Evolutionary conservation across 768 basidiomycete species (phyloP).

Genomic region (Amanita jacksonii): DNA sequence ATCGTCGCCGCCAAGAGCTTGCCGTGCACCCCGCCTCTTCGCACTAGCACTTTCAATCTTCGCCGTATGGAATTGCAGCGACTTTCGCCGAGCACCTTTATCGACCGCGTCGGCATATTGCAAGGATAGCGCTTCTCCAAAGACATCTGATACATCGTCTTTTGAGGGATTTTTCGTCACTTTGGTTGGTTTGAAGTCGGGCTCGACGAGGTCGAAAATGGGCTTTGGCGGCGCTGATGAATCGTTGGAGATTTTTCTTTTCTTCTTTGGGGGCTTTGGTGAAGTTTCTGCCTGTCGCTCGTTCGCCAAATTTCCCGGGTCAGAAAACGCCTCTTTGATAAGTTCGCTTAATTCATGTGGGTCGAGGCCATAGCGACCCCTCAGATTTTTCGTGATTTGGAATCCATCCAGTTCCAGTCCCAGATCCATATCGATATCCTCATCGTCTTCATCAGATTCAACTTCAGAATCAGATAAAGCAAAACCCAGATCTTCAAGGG

Average conservation of each 20-base stretch:
- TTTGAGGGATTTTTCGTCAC: constrained; percentile 17
- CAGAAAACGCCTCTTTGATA: constrained; percentile 38
- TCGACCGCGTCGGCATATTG: constrained; percentile 68
- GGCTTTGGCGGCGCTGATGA: constrained; percentile 18
- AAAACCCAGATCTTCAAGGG: constrained; percentile 82
- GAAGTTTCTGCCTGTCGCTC: not conserved
- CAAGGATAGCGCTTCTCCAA: constrained; percentile 68
- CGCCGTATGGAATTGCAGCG: constrained; percentile 88
- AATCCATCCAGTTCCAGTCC: too few species aligned
- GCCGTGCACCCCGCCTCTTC: constrained; percentile 64
- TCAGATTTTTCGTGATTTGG: constrained; percentile 1
- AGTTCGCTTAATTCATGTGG: constrained; percentile 45
- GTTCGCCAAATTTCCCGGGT: not conserved
- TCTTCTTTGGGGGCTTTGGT: constrained; percentile 46
- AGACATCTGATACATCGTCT: constrained; percentile 32
- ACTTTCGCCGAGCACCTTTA: constrained; percentile 72
- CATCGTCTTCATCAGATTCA: constrained; percentile 32
- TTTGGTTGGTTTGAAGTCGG: constrained; percentile 47
- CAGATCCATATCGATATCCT: constrained; percentile 2
- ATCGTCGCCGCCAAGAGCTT: constrained; percentile 78
- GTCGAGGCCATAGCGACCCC: constrained; percentile 14
- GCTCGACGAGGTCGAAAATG: constrained; percentile 74
- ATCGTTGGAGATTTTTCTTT: constrained; percentile 35
- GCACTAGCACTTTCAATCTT: constrained; percentile 80
- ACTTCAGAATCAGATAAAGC: constrained; percentile 39